These are phyloP conservation scores for Lactarius pseudohatsudake DNA, from an alignment of 768 basidiomycete species.

Conservation along the genomic window DNA sequence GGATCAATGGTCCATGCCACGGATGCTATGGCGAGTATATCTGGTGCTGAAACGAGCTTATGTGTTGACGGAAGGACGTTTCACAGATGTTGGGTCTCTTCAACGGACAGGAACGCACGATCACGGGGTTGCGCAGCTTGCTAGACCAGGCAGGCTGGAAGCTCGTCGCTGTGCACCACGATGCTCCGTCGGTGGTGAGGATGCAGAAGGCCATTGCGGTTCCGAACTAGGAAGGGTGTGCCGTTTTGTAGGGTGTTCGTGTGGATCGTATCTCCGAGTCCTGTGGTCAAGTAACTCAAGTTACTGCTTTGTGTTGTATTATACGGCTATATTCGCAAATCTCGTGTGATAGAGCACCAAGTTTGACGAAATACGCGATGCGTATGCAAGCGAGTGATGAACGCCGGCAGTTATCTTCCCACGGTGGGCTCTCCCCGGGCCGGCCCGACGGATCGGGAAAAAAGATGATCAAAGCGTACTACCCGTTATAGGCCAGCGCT, in stretches of 20 bases:
- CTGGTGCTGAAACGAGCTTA: neutral
- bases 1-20: neutral
- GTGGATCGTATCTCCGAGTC: no score
- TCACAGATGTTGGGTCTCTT: neutral
- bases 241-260: neutral
- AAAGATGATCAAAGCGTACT: no score
- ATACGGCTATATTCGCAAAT: no score
- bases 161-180: neutral
- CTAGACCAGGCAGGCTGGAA: neutral
- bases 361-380: no score
- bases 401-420: neutral
- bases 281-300: neutral
- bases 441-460: no score
- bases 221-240: neutral
- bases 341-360: no score
- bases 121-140: neutral
- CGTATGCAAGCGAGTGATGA: neutral
- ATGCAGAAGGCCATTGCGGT: neutral
- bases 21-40: neutral
- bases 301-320: neutral
- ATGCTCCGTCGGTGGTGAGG: neutral
- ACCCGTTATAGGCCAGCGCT: no score
- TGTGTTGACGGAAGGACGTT: neutral
- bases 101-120: neutral
- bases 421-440: no score